Evolutionary conservation across 129 eudicot genomes (phyloP).

Genomic region (Centrapalus pauciflorus): DNA sequence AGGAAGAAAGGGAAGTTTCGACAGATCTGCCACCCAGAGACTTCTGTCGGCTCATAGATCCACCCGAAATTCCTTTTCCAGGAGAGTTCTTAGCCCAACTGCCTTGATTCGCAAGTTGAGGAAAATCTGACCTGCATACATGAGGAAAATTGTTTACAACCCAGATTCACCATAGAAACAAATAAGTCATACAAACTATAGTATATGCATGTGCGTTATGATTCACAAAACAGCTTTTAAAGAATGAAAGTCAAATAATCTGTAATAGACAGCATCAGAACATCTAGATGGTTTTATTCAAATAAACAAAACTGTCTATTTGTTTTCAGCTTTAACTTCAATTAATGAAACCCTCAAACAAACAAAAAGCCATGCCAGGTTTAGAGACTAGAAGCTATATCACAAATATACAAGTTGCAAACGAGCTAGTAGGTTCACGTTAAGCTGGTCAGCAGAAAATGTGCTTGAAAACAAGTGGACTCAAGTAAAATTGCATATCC

Average conservation of each 20-base stretch:
- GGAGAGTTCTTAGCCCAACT: constrained; percentile 61
- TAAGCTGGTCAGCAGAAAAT: too few relatives aligned
- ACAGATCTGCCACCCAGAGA: constrained; percentile 41
- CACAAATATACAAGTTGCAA: too few relatives aligned
- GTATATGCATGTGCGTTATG: not conserved
- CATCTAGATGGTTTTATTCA: too few relatives aligned
- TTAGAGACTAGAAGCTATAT: too few relatives aligned
- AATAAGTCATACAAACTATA: not conserved
- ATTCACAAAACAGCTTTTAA: not conserved
- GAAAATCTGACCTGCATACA: constrained; percentile 64
- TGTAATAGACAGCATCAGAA: too few relatives aligned
- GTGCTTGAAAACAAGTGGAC: too few relatives aligned
- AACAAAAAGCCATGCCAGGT: too few relatives aligned
- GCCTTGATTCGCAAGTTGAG: constrained; percentile 65
- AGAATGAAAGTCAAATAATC: not conserved
- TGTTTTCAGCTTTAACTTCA: too few relatives aligned
- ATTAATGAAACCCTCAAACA: too few relatives aligned
- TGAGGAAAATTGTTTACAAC: not conserved
- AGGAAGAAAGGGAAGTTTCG: constrained; percentile 38
- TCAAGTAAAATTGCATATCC: too few relatives aligned
- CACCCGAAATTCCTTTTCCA: constrained; percentile 42
- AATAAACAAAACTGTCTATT: too few relatives aligned
- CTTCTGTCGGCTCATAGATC: constrained; percentile 46
- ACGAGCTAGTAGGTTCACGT: too few relatives aligned
- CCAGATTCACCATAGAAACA: not conserved